Evolutionary conservation across 2,329 filamentous ascomycete species (phyloP).

Genomic region (Penicillium aurantiogriseum): DNA sequence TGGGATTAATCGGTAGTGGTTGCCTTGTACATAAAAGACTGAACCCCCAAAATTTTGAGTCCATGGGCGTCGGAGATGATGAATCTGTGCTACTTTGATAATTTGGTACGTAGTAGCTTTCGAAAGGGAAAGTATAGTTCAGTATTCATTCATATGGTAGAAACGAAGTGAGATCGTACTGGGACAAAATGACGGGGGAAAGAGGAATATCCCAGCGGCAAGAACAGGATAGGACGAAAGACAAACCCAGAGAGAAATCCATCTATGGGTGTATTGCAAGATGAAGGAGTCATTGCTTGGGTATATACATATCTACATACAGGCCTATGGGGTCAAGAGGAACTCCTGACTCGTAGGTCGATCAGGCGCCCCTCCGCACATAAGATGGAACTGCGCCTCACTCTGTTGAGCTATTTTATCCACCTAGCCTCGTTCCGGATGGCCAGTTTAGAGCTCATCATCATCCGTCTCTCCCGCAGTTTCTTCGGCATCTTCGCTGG

Average conservation of each 20-base stretch:
- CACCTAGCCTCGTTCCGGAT: background rate
- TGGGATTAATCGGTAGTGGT: slow-evolving; percentile 27
- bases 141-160: background rate
- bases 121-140: background rate
- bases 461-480: slow-evolving; percentile 42
- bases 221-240: background rate
- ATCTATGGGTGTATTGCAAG: background rate
- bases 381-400: background rate
- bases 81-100: background rate
- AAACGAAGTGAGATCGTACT: background rate
- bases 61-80: slow-evolving; percentile 18
- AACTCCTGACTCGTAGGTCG: background rate
- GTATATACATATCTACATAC: background rate
- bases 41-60: slow-evolving; percentile 27
- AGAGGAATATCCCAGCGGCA: too few species aligned
- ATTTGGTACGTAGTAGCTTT: background rate
- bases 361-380: background rate
- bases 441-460: slow-evolving; percentile 38
- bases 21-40: slow-evolving; percentile 40
- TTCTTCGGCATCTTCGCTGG: slow-evolving; percentile 22
- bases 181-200: too few species aligned
- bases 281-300: background rate
- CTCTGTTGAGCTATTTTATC: background rate
- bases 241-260: too few species aligned
- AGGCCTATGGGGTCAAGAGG: background rate